Conservation (phyloP, 179 eudicot genomes). For the Beta corolliflora region DNA sequence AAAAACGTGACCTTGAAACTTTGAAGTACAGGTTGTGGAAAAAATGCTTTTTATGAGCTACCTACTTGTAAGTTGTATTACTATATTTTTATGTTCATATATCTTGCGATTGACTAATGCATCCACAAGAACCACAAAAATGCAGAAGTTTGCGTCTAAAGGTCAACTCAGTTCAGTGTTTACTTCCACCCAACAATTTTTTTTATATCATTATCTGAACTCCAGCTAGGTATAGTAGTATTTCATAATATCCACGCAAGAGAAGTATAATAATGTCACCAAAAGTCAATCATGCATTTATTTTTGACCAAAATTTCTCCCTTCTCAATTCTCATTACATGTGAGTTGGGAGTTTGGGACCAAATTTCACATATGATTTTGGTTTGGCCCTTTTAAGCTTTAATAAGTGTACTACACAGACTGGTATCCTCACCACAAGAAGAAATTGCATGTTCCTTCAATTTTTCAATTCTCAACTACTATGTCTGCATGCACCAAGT, state of each 20-base stretch:
- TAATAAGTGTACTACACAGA: too few species aligned
- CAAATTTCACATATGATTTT: background rate
- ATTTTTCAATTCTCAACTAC: too few species aligned
- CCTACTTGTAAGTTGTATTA: too few species aligned
- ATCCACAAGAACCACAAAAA: background rate
- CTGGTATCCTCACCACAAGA: background rate
- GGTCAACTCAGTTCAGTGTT: background rate
- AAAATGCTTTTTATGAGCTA: too few species aligned
- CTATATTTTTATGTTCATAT: too few species aligned
- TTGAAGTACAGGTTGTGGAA: too few species aligned
- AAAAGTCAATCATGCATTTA: background rate
- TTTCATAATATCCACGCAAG: background rate
- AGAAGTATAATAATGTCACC: background rate
- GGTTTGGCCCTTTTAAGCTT: background rate
- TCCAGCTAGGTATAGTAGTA: background rate
- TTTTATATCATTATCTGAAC: background rate
- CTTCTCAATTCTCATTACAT: background rate
- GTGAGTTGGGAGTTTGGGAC: background rate
- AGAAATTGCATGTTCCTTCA: too few species aligned
- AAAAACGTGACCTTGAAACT: too few species aligned
- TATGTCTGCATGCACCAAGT: too few species aligned
- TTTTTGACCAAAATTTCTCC: too few species aligned
- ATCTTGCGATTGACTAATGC: background rate
- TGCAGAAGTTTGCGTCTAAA: background rate
- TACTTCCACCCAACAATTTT: background rate